A percentile compares a stretch with the other conserved stretches of the same genome.
Conservation (phyloP, 345 rosid genomes). For the Murraya paniculata region DNA sequence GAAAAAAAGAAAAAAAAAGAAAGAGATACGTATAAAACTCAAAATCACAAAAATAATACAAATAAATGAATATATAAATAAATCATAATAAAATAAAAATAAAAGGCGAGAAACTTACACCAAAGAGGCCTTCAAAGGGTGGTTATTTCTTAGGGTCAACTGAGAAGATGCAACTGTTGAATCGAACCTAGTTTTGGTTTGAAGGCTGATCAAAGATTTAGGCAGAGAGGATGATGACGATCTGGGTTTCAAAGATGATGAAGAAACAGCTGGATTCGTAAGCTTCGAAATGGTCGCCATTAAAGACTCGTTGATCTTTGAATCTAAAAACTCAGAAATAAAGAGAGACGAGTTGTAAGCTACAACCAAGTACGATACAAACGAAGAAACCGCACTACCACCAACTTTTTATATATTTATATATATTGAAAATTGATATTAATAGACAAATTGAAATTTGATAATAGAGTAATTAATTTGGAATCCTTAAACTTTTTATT, state of each 20-base stretch:
- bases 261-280: conserved; percentile 37
- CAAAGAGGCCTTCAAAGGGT: conserved; percentile 36
- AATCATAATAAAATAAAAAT: not conserved
- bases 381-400: not conserved
- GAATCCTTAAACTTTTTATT: not conserved
- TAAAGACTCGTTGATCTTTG: conserved; percentile 10
- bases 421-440: too few relatives aligned
- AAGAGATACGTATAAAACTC: not conserved
- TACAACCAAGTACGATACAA: conserved; percentile 9
- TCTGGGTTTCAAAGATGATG: conserved; percentile 39
- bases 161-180: conserved; percentile 50
- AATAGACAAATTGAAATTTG: too few relatives aligned
- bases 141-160: conserved; percentile 36
- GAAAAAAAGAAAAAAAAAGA: not conserved
- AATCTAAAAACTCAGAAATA: not conserved
- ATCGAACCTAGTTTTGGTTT: conserved; percentile 13
- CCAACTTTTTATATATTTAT: not conserved
- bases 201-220: conserved; percentile 38
- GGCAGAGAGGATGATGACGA: conserved; percentile 33
- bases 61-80: not conserved
- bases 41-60: not conserved
- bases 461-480: too few relatives aligned
- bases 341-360: not conserved
- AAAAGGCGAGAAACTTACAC: conserved; percentile 39
- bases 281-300: conserved; percentile 92